Percentiles rank a stretch among this genome's conserved stretches.
phyloP scores from a whole-genome alignment of 768 basidiomycete genomes.

The Psilocybe cyanescens region DNA sequence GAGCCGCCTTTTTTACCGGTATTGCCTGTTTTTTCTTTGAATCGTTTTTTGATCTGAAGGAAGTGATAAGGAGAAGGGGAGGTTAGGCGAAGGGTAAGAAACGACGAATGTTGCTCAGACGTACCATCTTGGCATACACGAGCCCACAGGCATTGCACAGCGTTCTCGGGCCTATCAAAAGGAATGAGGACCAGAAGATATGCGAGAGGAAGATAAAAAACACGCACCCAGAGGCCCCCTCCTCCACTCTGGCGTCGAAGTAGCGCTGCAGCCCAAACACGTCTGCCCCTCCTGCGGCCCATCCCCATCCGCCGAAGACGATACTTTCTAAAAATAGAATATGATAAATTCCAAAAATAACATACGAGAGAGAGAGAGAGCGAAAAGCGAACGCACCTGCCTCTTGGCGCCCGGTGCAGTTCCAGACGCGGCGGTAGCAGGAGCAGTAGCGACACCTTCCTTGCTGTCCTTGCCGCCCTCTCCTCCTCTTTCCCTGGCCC shows the following conservation, averaged over 20 bases:
- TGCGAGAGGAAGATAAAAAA: no score
- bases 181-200: no score
- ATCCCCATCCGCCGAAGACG: slow-evolving; percentile 34
- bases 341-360: background rate
- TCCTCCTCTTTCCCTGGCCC: background rate
- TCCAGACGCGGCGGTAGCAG: background rate
- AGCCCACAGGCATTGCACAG: slow-evolving; percentile 18
- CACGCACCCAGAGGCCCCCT: slow-evolving; percentile 76
- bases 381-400: slow-evolving; percentile 16
- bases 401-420: slow-evolving; percentile 10
- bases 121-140: slow-evolving; percentile 16
- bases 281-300: slow-evolving; percentile 65
- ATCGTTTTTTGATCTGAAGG: slow-evolving; percentile 21
- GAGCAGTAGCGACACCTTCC: background rate
- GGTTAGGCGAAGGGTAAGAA: background rate
- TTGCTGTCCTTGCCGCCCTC: slow-evolving; percentile 11
- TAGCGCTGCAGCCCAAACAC: slow-evolving; percentile 82
- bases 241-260: slow-evolving; percentile 88
- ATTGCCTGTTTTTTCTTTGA: slow-evolving; percentile 13
- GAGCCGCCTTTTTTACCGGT: background rate
- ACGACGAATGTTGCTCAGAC: background rate
- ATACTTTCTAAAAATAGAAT: slow-evolving; percentile 28
- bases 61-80: background rate
- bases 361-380: background rate
- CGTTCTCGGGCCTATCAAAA: slow-evolving; percentile 11